These are phyloP conservation scores for Gnaphalium uliginosum DNA, from an alignment of 129 eudicot species.

Conservation along the genomic window DNA sequence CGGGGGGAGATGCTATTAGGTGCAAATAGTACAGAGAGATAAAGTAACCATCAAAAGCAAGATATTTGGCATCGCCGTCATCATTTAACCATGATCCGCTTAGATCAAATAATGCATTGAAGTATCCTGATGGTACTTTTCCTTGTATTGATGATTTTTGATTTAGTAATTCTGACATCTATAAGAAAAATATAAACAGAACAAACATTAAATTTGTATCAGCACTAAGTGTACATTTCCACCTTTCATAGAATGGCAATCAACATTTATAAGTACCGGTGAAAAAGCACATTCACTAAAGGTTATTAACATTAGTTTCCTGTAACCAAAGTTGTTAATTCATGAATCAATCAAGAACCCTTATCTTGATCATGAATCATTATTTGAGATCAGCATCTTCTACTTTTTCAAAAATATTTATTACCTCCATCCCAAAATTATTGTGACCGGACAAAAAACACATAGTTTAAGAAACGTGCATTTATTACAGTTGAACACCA, in stretches of 20 bases:
- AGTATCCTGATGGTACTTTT: slow-evolving; percentile 85
- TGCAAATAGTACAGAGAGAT: slow-evolving; percentile 76
- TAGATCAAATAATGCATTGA: slow-evolving; percentile 77
- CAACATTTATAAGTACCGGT: neutral
- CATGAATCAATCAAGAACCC: neutral
- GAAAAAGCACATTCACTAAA: slow-evolving; percentile 2
- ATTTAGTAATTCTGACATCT: slow-evolving; percentile 91
- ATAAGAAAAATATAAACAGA: neutral
- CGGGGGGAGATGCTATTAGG: slow-evolving; percentile 62
- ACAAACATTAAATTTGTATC: neutral
- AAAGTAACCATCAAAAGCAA: slow-evolving; percentile 88
- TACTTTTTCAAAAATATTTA: neutral
- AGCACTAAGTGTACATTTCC: slow-evolving; percentile 3
- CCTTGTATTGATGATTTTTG: slow-evolving; percentile 82
- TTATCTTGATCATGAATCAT: neutral
- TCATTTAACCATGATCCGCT: slow-evolving; percentile 86
- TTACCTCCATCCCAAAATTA: too few relatives aligned
- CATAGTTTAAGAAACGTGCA: too few relatives aligned
- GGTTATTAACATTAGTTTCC: neutral
- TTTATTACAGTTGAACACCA: too few relatives aligned
- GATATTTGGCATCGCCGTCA: slow-evolving; percentile 61
- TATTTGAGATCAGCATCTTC: neutral
- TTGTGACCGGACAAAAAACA: too few relatives aligned
- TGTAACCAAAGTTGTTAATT: neutral
- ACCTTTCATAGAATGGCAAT: slow-evolving; percentile 1